Evolutionary conservation across 139 green algal genomes (phyloP), one percentile per base, ranked within the genome.

Genomic region (Diplosphaera chodatii): DNA sequence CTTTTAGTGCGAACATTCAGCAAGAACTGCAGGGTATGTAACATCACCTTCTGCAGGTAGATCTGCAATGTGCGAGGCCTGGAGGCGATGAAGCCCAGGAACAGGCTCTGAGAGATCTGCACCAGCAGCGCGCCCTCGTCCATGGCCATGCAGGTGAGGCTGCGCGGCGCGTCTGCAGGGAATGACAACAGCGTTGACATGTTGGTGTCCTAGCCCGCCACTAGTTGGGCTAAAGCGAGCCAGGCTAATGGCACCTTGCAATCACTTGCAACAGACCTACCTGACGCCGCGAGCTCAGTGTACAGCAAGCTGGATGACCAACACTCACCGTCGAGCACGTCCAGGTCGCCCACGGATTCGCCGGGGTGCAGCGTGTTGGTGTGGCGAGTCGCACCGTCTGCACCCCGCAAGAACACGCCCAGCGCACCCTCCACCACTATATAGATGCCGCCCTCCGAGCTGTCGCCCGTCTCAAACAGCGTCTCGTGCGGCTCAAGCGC

Each of bases 271-370:
- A n/a, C n/a, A n/a, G n/a, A n/a, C n/a, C n/a, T n/a, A n/a, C n/a
- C n/a, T n/a, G n/a, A n/a, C n/a, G n/a, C n/a, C n/a, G n/a, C n/a
- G n/a, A n/a, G n/a, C n/a, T n/a, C n/a, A n/a, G n/a, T n/a, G n/a
- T n/a, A n/a, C n/a, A n/a, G n/a, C n/a, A n/a, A n/a, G n/a, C n/a
- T n/a, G n/a, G n/a, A n/a, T n/a, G n/a, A n/a, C n/a, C n/a, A n/a
- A n/a, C n/a, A n/a, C n/a, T n/a, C 66, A 74, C 84, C 84, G 64
- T 93, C 89, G 21, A 93, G 73, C 31, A 93, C 84, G 67, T 95
- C 88, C 48, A 93, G 64, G 71, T 95, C 88, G 1, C 88, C 88
- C 48, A 92, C 84, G 32, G 73, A 87, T 74, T 95, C 85, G 6
- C 89, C 88, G 22, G 84, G 81, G 41, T 74, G 66, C 32, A 95